Base-by-base conservation (phyloP, 208 protist species). In the Crithidia mellificae region DNA sequence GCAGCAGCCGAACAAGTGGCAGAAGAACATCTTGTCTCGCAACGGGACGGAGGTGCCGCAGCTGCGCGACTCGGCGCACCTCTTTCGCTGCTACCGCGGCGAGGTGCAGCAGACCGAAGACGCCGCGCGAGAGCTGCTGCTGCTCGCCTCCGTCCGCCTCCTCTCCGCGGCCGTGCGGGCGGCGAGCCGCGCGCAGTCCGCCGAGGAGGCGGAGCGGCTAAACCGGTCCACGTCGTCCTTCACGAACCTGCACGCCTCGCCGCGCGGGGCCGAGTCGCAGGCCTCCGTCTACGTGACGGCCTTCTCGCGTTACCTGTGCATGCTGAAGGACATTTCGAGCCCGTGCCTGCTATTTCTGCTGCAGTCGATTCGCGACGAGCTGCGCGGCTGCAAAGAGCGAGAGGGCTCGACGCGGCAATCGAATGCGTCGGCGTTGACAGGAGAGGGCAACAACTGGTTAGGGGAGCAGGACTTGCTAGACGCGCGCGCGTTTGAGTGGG, bases 251-350 rank as follows among this genome's bases (percentile, higher is more conserved):
- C 58, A 47, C 44, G n/a, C 44, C 24, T 17, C 9, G 6, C 5
- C 30, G 25, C 57, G 17, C 39, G 24, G 22, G 6, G 52, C 58
- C 6, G 63, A 68, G 44, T 81, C 75, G 25, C 80, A 81, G 41
- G 46, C 68, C 11, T 55, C 62, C 44, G 49, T 70, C 17, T 85
- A 85, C 68, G 47, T 68, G 9, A 72, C 57, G 17, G 66, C 80
- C 34, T 85, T 81, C 43, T 75, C 68, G 11, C 71, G 75, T 11
- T 85, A 81, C 51, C 57, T 85, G 19, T 65, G 80, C 47, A 77
- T 81, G 72, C 65, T 77, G 65, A 68, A 81, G 19, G 51, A 68
- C 57, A 57, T 85, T 14, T 72, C 75, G 3, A 74, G 57, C 27
- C 58, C 58, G 27, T 62, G 61, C 14, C 57, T 79, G 25, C 22